Evolutionary conservation across 495 filamentous ascomycete genomes (phyloP).

Genomic region (Penicillium salamii): DNA sequence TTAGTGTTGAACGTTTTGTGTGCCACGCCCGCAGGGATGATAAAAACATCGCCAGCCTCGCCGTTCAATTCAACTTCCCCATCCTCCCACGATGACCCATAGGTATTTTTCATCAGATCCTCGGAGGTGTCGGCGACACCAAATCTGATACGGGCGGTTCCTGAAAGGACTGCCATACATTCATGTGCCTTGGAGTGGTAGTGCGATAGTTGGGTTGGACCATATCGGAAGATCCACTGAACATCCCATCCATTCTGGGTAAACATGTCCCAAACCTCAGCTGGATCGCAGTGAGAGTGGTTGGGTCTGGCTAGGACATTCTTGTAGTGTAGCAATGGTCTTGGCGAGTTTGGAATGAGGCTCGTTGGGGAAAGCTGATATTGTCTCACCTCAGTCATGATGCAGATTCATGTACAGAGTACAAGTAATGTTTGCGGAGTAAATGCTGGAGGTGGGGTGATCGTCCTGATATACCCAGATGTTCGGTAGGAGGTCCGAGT

Average conservation of each 20-base stretch:
- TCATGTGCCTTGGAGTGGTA: slow-evolving; percentile 39
- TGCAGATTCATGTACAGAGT: not conserved
- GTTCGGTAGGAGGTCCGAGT: too few species aligned
- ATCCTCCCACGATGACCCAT: slow-evolving; percentile 15
- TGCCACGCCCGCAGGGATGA: slow-evolving; percentile 34
- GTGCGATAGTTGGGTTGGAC: slow-evolving; percentile 31
- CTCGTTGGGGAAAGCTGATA: slow-evolving; percentile 17
- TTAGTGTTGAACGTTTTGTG: slow-evolving; percentile 31
- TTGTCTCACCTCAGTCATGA: not conserved
- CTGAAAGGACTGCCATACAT: slow-evolving; percentile 37
- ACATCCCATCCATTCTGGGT: slow-evolving; percentile 29
- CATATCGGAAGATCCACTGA: slow-evolving; percentile 36
- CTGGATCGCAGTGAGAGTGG: slow-evolving; percentile 4
- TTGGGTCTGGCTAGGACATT: not conserved
- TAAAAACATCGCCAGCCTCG: slow-evolving; percentile 32
- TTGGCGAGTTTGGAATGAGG: slow-evolving; percentile 33
- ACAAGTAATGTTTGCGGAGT: not conserved
- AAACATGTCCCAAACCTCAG: slow-evolving; percentile 28
- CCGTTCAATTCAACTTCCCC: slow-evolving; percentile 24
- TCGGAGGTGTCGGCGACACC: slow-evolving; percentile 31
- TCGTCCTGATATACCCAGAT: too few species aligned
- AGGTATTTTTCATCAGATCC: slow-evolving; percentile 21
- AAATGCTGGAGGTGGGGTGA: too few species aligned
- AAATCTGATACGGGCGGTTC: slow-evolving; percentile 32
- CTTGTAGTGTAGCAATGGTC: slow-evolving; percentile 31